Conservation (phyloP, 2,329 filamentous ascomycete genomes). For the Grosmannia huntii region DNA sequence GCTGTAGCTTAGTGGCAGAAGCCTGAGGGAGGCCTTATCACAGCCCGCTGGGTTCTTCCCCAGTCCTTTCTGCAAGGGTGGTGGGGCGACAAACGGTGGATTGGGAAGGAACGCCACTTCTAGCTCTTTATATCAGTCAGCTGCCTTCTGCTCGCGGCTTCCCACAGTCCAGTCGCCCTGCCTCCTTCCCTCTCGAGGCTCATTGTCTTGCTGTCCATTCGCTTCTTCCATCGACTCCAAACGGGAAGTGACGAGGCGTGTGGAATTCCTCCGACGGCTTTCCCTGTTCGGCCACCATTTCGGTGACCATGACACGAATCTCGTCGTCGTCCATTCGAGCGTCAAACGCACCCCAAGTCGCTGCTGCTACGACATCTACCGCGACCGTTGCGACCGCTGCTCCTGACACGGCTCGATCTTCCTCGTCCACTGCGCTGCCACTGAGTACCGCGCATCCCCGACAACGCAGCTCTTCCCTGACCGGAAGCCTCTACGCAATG, state of each 20-base stretch:
- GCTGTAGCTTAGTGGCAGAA: not conserved
- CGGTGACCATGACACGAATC: not conserved
- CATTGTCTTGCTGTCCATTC: no score
- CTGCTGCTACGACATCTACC: not conserved
- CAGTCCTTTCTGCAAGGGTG: not conserved
- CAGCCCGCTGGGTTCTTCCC: not conserved
- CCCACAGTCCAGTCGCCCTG: not conserved
- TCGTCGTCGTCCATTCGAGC: not conserved
- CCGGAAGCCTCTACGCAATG: conserved; percentile 85
- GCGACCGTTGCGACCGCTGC: not conserved
- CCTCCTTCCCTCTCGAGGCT: not conserved
- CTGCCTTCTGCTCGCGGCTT: not conserved
- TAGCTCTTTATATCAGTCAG: not conserved
- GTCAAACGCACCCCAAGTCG: not conserved
- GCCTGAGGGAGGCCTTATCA: not conserved
- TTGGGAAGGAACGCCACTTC: not conserved
- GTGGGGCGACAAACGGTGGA: not conserved
- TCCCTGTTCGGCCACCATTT: not conserved
- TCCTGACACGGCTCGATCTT: not conserved
- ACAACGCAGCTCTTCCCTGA: conserved; percentile 49
- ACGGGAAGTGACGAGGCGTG: not conserved
- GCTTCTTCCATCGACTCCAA: not conserved
- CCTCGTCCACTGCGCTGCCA: not conserved
- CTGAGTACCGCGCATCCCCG: conserved; percentile 3
- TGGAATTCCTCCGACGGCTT: not conserved